Conservation (phyloP, 768 basidiomycete species). For the Mycena rebaudengoi region DNA sequence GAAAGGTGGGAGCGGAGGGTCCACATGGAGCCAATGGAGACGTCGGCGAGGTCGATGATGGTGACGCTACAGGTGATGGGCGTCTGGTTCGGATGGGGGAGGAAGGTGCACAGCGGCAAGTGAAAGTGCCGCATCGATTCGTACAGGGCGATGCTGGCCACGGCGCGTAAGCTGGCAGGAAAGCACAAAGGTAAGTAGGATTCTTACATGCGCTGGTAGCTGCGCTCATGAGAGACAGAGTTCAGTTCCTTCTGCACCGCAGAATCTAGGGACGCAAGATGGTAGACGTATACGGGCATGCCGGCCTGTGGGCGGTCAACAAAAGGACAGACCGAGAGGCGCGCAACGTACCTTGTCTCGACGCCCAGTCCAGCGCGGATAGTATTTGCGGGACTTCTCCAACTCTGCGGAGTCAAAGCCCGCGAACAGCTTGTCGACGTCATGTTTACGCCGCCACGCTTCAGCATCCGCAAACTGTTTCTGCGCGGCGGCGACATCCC, state of each 20-base stretch:
- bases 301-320: slow-evolving; percentile 56
- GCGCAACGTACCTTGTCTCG: slow-evolving; percentile 67
- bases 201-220: slow-evolving; percentile 77
- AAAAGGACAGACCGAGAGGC: not conserved
- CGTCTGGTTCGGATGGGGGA: slow-evolving; percentile 62
- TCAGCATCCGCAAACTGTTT: slow-evolving; percentile 76
- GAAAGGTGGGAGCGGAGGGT: slow-evolving; percentile 74
- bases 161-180: not conserved
- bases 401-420: slow-evolving; percentile 68
- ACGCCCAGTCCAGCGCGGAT: slow-evolving; percentile 84
- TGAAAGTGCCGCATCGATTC: slow-evolving; percentile 74
- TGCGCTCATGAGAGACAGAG: slow-evolving; percentile 57
- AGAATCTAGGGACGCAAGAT: slow-evolving; percentile 64
- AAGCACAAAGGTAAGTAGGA: not conserved
- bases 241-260: slow-evolving; percentile 68
- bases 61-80: slow-evolving; percentile 69
- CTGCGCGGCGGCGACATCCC: slow-evolving; percentile 67
- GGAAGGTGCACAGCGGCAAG: slow-evolving; percentile 67
- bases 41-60: slow-evolving; percentile 77
- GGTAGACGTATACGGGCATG: slow-evolving; percentile 80
- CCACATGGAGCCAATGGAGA: slow-evolving; percentile 75
- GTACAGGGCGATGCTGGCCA: slow-evolving; percentile 64
- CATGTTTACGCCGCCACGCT: slow-evolving; percentile 70
- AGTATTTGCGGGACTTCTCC: slow-evolving; percentile 66
- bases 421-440: slow-evolving; percentile 70